A percentile compares a stretch with the other conserved stretches of the same genome.
phyloP scores from a whole-genome alignment of 169 alveolate genomes.

The Babesia bigemina region DNA sequence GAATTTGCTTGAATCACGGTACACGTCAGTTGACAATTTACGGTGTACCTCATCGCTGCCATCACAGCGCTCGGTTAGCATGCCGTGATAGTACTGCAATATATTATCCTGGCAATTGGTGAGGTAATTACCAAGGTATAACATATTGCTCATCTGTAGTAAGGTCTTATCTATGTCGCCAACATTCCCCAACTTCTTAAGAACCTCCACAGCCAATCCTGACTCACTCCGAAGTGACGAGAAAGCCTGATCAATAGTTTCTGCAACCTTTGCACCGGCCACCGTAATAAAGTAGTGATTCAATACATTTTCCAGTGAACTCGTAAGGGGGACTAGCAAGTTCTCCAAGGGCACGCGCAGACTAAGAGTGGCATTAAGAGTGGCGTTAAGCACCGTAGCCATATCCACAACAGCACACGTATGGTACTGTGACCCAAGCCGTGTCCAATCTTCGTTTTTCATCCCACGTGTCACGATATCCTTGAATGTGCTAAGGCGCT shows the following conservation, averaged over 20 bases:
- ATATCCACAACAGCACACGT: conserved; percentile 57
- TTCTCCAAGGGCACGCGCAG: conserved; percentile 43
- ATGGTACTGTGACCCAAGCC: conserved; percentile 24
- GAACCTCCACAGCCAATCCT: not conserved
- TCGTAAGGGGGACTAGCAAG: conserved; percentile 38
- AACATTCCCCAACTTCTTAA: not conserved
- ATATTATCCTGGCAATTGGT: conserved; percentile 19
- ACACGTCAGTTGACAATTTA: conserved; percentile 4
- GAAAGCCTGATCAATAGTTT: not conserved
- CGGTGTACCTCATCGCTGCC: conserved; percentile 26
- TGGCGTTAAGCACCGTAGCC: conserved; percentile 46
- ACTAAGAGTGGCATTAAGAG: conserved; percentile 35
- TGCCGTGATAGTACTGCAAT: conserved; percentile 17
- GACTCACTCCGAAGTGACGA: conserved; percentile 1
- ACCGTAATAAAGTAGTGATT: conserved; percentile 30
- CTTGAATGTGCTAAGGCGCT: conserved; percentile 19
- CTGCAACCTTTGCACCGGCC: conserved; percentile 18
- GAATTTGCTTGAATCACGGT: conserved; percentile 31
- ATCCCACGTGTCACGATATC: conserved; percentile 41
- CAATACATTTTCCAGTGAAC: conserved; percentile 39
- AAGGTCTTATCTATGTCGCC: not conserved
- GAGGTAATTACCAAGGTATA: conserved; percentile 22
- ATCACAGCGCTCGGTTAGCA: conserved; percentile 36
- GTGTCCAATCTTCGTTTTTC: conserved; percentile 47
- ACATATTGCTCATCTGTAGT: conserved; percentile 20